Evolutionary conservation across 2,329 filamentous ascomycete species (phyloP), one percentile per base, ranked within the genome.

Genomic region (Aspergillus hiratsukae): DNA sequence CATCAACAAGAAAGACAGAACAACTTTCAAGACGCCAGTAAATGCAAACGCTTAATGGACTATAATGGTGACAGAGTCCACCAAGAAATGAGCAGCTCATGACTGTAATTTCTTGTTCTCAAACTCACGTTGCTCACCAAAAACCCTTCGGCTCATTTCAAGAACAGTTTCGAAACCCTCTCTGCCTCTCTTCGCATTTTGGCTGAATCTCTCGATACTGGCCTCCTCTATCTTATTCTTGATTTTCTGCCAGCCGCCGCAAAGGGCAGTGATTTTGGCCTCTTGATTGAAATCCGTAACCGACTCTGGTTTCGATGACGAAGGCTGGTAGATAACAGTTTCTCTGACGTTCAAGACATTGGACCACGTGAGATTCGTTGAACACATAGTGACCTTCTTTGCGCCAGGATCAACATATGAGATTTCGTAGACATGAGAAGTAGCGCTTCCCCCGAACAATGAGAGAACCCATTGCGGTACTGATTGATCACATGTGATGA

Each of bases 121-220:
- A 55, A 84, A 81, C 71, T 90, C 88, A 73, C 86, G 85, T 78
- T 97, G 91, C 80, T 97, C 90, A 55, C 90, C 88, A 69, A 97
- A 97, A 0, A 92, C 92, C 69, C 90, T 85, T 64, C 93, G 81
- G 75, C 91, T 96, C 87, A 96, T 96, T 71, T 91, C 90, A 31
- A 99, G 82, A 8, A 99, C 94, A 60, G 88, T 85, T 79, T 99
- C 94, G 71, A 99, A 99, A 1, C 94, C 94, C 75, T 97, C 92
- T 62, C 89, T 87, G 62, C 94, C 94, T 76, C 90, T 92, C 64
- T 82, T 81, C 25, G 94, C 93, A 69, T 99, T 99, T 75, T 99
- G 91, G 64, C 86, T 84, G 79, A 99, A 99, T 54, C 91, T 81
- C 62, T 88, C 89, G 48, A 97, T 88, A 45, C 91, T 89, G 52